Base-by-base conservation (phyloP, 2,329 filamentous ascomycete genomes). In the Scytalidium sp. region DNA sequence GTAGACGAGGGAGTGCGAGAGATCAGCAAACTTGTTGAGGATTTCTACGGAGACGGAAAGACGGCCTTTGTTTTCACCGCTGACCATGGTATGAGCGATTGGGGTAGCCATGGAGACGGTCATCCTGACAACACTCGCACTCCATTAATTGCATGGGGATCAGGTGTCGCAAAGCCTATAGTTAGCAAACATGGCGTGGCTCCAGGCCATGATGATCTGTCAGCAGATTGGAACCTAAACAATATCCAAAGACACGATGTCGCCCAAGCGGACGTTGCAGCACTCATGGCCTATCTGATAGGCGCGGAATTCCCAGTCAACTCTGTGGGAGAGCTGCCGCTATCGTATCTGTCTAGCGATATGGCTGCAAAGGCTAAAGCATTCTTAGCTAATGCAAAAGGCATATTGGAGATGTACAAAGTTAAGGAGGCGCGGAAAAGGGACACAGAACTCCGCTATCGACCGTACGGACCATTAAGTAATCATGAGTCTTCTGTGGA, bases 71-170 rank as follows among this genome's bases (percentile, higher is more conserved):
- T 99, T 15, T 99, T 99, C 65, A 99, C 95, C 1, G 94, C 94
- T 7, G 94, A 99, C 64, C 94, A 99, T 67, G 94, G 94, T 17
- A 99, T 99, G 94, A 97, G 90, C 64, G 94, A 99, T 69, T 97
- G 88, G 86, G 94, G 95, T n/a, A 97, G 92, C 60, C 95, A 99
- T 67, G 95, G 95, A 32, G 94, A 99, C 67, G 94, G 94, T 7
- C 92, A 99, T 69, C 94, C 94, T 0, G 89, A 99, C 67, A 99
- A 97, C 62, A 99, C 94, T 3, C 83, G 94, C 45, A 99, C 94
- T 1, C 94, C 94, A 1, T 74, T 99, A 25, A 89, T 99, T 58
- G 85, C 81, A 2, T 99, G 94, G 94, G 94, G 94, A 10, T 90
- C 94, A 47, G 94, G 94, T 8, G 82, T 97, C 36, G 90, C 91